phyloP scores from a whole-genome alignment of 768 basidiomycete genomes.

The Sarcodon sp. region DNA sequence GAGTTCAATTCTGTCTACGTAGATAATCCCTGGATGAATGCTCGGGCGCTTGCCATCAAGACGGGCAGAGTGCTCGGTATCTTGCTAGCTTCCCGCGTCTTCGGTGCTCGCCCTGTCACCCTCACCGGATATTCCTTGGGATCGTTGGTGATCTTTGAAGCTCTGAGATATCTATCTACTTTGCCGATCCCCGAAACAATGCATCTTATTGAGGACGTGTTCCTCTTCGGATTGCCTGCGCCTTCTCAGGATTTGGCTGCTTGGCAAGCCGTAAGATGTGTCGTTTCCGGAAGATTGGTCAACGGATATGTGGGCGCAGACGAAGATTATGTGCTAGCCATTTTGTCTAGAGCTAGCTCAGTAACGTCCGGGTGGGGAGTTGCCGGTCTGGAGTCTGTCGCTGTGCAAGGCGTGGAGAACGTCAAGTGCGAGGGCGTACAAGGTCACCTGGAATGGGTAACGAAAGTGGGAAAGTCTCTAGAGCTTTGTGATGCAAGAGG shows the following conservation, averaged over 20 bases:
- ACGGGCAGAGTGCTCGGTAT: conserved; percentile 41
- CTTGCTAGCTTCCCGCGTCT: conserved; percentile 32
- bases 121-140: conserved; percentile 47
- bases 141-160: conserved; percentile 42
- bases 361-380: conserved; percentile 35
- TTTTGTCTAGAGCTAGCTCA: conserved; percentile 26
- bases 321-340: conserved; percentile 41
- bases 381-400: conserved; percentile 35
- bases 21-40: conserved; percentile 54
- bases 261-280: conserved; percentile 34
- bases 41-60: conserved; percentile 36
- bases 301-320: conserved; percentile 31
- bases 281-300: conserved; percentile 38
- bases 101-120: conserved; percentile 41
- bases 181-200: conserved; percentile 29
- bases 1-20: not conserved
- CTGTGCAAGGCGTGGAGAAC: conserved; percentile 40
- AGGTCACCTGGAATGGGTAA: conserved; percentile 38
- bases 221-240: conserved; percentile 37
- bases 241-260: conserved; percentile 19
- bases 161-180: conserved; percentile 32
- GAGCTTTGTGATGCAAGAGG: conserved; percentile 25
- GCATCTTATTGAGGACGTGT: conserved; percentile 41
- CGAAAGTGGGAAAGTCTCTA: conserved; percentile 33
- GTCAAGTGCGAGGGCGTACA: conserved; percentile 31